Conservation (phyloP, 176 grass and related monocot genomes). For the Ananas comosus region DNA sequence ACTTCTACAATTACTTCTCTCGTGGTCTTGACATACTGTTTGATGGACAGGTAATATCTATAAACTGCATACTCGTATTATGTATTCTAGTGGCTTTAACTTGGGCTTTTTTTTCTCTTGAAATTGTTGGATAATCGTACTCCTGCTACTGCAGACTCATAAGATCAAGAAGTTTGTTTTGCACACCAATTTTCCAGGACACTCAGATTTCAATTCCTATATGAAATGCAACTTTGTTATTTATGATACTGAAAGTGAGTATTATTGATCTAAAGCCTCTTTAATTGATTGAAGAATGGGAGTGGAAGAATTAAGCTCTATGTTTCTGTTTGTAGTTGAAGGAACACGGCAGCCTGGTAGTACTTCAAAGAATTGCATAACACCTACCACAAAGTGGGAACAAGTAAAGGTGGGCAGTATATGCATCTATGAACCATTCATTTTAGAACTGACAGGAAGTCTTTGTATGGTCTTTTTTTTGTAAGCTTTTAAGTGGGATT, state of each 20-base stretch:
- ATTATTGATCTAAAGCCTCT: conserved; percentile 6
- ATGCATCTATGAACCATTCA: no score
- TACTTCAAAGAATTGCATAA: conserved; percentile 70
- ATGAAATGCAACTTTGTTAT: conserved; percentile 98
- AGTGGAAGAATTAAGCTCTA: conserved; percentile 14
- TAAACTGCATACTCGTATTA: not conserved
- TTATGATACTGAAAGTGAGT: conserved; percentile 65
- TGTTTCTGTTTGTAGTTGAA: conserved; percentile 48
- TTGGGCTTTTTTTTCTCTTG: conserved; percentile 12
- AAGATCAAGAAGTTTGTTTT: conserved; percentile 99
- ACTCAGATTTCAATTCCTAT: conserved; percentile 93
- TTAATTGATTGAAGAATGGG: conserved; percentile 8
- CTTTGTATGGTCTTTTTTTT: not conserved
- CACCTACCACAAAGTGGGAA: conserved; percentile 79
- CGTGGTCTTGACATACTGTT: conserved; percentile 96
- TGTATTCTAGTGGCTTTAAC: conserved; percentile 7
- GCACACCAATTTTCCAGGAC: conserved; percentile 88
- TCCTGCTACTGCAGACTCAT: conserved; percentile 50
- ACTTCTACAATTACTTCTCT: conserved; percentile 92
- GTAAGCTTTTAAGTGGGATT: not conserved
- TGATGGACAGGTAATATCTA: conserved; percentile 68
- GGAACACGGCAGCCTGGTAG: conserved; percentile 40
- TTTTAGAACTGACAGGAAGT: not conserved
- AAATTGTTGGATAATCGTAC: not conserved
- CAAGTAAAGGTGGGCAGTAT: conserved; percentile 60